Conservation (phyloP, 345 rosid genomes). For the Adansonia digitata region DNA sequence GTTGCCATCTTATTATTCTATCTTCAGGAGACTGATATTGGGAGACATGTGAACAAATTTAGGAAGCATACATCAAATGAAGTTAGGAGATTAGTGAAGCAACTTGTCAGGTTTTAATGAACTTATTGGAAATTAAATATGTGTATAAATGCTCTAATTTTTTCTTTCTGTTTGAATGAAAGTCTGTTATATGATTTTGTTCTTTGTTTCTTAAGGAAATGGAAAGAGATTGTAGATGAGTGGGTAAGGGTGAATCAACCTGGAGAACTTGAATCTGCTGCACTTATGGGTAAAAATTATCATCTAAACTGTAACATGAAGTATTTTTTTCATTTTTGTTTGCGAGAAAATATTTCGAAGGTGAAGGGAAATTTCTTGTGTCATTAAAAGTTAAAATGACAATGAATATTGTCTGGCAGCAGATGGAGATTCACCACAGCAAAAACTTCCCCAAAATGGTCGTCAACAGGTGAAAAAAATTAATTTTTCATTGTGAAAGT, state of each 20-base stretch:
- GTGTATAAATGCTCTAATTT: background rate
- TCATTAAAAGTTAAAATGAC: conserved; percentile 37
- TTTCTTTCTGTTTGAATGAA: conserved; percentile 11
- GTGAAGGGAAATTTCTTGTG: conserved; percentile 17
- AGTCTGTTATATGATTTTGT: background rate
- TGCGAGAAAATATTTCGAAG: conserved; percentile 12
- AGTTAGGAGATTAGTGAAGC: conserved; percentile 57
- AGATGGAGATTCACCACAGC: conserved; percentile 87
- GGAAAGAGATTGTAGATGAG: conserved; percentile 87
- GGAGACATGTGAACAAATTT: conserved; percentile 56
- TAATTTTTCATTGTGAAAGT: background rate
- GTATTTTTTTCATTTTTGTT: conserved; percentile 4
- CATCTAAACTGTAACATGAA: conserved; percentile 23
- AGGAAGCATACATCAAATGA: conserved; percentile 55
- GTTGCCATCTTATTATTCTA: background rate
- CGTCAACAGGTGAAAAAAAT: conserved; percentile 68
- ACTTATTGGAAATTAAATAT: background rate
- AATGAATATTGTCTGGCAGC: conserved; percentile 35
- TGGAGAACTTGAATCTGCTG: conserved; percentile 59
- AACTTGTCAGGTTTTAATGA: conserved; percentile 47
- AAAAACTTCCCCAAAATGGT: conserved; percentile 58
- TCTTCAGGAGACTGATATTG: conserved; percentile 66
- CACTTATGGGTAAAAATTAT: conserved; percentile 52
- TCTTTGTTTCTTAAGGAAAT: conserved; percentile 13
- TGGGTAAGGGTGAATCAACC: conserved; percentile 85